Conservation (phyloP, 805 yeast species). For the Candida krabiensis region DNA sequence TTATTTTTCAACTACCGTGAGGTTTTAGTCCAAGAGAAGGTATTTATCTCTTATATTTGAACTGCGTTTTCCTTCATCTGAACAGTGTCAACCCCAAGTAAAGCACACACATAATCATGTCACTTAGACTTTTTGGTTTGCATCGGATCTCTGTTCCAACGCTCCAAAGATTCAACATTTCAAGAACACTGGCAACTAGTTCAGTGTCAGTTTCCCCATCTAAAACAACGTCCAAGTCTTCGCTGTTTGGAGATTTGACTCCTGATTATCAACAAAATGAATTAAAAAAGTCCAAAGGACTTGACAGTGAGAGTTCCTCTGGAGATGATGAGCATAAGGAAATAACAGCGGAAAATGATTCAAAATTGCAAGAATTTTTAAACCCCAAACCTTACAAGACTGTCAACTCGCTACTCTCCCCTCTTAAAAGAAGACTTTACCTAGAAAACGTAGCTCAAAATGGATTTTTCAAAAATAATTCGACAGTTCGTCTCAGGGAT, state of each 20-base stretch:
- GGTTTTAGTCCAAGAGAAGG: no score
- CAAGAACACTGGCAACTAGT: slow-evolving; percentile 5
- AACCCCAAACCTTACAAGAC: slow-evolving; percentile 55
- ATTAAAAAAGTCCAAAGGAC: background rate
- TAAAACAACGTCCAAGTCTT: slow-evolving; percentile 13
- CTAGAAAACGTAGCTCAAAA: slow-evolving; percentile 56
- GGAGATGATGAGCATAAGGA: slow-evolving; percentile 6
- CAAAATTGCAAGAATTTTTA: slow-evolving; percentile 47
- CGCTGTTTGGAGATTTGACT: slow-evolving; percentile 30
- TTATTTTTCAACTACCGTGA: no score
- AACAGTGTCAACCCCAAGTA: no score
- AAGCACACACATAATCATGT: no score
- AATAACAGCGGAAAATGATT: slow-evolving; percentile 32
- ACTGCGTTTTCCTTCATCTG: no score
- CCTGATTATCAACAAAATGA: slow-evolving; percentile 12
- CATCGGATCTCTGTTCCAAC: background rate
- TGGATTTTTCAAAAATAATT: slow-evolving; percentile 69
- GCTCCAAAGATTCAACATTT: background rate
- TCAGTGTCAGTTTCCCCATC: slow-evolving; percentile 4
- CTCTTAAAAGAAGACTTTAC: slow-evolving; percentile 69
- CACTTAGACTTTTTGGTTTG: slow-evolving; percentile 5
- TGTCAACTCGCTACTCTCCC: slow-evolving; percentile 57
- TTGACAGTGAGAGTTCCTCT: background rate
- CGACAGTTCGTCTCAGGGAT: slow-evolving; percentile 42
- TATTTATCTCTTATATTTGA: no score